A percentile compares a stretch with the other conserved stretches of the same genome.
Conservation (phyloP, 192 early-diverging fungal species). For the Chytriomyces sp. region DNA sequence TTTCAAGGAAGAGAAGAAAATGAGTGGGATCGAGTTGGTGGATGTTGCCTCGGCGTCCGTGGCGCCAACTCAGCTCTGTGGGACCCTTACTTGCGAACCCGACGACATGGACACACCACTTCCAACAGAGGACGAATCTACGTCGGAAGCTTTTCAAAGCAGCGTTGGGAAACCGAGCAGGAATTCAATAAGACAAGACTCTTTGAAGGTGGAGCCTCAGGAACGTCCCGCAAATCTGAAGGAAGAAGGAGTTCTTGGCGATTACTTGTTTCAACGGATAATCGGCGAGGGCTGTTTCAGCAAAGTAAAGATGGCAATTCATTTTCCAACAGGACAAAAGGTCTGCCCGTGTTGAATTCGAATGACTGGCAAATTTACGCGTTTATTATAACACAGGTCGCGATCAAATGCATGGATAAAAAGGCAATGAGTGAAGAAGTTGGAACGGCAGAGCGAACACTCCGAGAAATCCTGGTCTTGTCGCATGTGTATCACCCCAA, state of each 20-base stretch:
- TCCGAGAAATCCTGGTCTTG: conserved; percentile 64
- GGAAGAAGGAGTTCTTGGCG: conserved; percentile 34
- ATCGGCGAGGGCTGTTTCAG: conserved; percentile 58
- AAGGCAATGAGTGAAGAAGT: conserved; percentile 34
- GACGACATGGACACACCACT: not conserved
- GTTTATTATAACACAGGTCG: conserved; percentile 39
- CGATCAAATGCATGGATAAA: conserved; percentile 56
- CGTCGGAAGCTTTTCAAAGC: not conserved
- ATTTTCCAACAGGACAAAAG: conserved; percentile 42
- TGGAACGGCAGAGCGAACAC: conserved; percentile 46
- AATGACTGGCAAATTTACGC: conserved; percentile 3
- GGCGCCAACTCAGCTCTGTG: not conserved
- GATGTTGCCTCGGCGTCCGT: conserved; percentile 6
- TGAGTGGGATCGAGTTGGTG: conserved; percentile 1
- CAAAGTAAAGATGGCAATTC: conserved; percentile 52
- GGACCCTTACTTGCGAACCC: not conserved
- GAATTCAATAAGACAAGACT: not conserved
- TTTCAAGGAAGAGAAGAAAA: conserved; percentile 20
- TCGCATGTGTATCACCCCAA: conserved; percentile 66
- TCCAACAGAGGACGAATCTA: not conserved
- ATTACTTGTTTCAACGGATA: conserved; percentile 43
- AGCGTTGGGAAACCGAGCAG: not conserved
- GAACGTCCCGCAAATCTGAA: not conserved
- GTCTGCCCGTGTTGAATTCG: conserved; percentile 27
- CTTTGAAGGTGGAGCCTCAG: not conserved